Evolutionary conservation across 306 rosid species (phyloP).

Genomic region (Castanea sativa): DNA sequence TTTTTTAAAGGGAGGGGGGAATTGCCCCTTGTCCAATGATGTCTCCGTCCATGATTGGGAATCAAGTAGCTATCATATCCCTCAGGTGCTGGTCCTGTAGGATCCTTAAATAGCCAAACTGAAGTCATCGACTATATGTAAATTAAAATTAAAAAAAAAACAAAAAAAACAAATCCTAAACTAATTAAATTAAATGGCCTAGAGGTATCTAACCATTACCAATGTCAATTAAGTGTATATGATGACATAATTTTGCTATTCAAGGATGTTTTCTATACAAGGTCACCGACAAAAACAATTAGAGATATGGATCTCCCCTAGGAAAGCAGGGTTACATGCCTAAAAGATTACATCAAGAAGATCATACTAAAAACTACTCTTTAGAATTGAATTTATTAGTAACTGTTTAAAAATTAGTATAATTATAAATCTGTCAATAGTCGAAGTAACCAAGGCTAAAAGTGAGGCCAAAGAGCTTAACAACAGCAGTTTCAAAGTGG

Average conservation of each 20-base stretch:
- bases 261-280: too few relatives aligned
- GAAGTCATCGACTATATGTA: not conserved
- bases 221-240: too few relatives aligned
- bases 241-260: too few relatives aligned
- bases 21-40: too few relatives aligned
- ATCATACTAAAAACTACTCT: not conserved
- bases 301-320: too few relatives aligned
- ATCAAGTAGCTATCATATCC: conserved; percentile 51
- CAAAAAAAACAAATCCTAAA: not conserved
- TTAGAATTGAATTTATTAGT: too few relatives aligned
- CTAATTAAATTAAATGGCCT: not conserved
- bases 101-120: conserved; percentile 30
- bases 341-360: not conserved
- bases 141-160: too few relatives aligned
- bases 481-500: not conserved
- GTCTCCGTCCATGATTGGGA: conserved; percentile 9
- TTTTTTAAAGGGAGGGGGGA: too few relatives aligned
- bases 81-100: conserved; percentile 34
- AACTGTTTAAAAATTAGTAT: not conserved
- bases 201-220: too few relatives aligned
- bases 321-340: not conserved
- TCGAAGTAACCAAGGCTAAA: not conserved
- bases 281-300: not conserved
- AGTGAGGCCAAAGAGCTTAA: not conserved
- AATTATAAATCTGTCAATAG: not conserved